Conservation (phyloP, 148 eudicot species). For the Persicaria maculosa region DNA sequence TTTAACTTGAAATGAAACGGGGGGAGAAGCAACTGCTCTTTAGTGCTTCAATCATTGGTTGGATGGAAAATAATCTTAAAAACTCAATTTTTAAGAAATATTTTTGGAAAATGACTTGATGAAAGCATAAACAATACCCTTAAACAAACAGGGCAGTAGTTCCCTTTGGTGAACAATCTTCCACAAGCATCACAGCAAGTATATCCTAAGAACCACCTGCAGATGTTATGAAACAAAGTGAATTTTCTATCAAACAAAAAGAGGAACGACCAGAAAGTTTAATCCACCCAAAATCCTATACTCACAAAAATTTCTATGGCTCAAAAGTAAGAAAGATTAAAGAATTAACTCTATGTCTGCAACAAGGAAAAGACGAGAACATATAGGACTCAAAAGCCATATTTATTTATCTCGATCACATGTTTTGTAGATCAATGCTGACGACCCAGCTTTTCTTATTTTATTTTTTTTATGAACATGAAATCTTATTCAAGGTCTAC, state of each 20-base stretch:
- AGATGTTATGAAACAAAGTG: neutral
- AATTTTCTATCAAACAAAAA: neutral
- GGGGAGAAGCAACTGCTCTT: neutral
- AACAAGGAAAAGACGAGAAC: no score
- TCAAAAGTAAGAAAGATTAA: neutral
- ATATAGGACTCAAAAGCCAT: no score
- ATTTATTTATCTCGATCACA: no score
- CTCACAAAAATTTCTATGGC: neutral
- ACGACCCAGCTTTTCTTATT: neutral
- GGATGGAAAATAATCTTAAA: neutral
- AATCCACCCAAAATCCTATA: neutral
- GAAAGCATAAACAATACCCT: conserved; percentile 44
- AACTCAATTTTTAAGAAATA: neutral
- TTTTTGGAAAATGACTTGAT: neutral
- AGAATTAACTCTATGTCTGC: no score
- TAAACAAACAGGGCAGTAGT: conserved; percentile 93
- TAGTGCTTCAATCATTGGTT: neutral
- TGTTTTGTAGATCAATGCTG: no score
- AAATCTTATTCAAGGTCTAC: neutral
- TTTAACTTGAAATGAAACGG: neutral
- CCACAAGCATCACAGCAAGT: conserved; percentile 99
- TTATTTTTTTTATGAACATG: neutral
- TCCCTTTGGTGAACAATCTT: conserved; percentile 91
- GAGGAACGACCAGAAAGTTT: neutral
- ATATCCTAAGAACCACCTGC: conserved; percentile 96